Base-by-base conservation (phyloP, 768 basidiomycete species). In the Tephrocybe sp. region DNA sequence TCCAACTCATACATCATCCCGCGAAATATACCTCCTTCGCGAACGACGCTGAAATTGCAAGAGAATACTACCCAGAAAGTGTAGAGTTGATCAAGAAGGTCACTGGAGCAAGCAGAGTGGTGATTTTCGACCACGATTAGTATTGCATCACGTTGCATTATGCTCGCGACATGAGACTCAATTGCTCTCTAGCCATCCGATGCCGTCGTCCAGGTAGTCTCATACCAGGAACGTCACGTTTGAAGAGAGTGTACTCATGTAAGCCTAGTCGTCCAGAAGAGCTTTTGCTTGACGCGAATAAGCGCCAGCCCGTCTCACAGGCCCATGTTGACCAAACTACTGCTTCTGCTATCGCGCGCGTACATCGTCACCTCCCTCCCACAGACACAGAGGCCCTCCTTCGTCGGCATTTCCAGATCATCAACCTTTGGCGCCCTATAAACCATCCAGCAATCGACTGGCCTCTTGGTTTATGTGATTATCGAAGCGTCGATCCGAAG, bases 81-180 rank as follows among this genome's bases (percentile, higher is more conserved):
- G 68, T 71, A 17, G 77, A 78, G 58, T 62, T 83, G 23, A 66
- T 84, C 39, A 83, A 84, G 68, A 56, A 76, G 53, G 40, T 81
- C 8, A 83, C 81, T 0, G 82, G 84, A 11, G 83, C 83, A 0
- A 77, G 68, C 51, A 70, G 70, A 19, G 77, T 80, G 19, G 77
- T 83, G n/a, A 45, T 82, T 31, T 85, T 84, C 50, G 82, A 84
- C 57, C 82, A 84, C 61, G 84, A 82, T 80, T 48, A 54, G 80
- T 56, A n/a, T n/a, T n/a, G n/a, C n/a, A n/a, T n/a, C n/a, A n/a
- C n/a, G n/a, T n/a, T n/a, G n/a, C n/a, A n/a, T n/a, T n/a, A n/a
- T n/a, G n/a, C n/a, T n/a, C n/a, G n/a, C n/a, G n/a, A n/a, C n/a
- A n/a, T n/a, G n/a, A n/a, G n/a, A n/a, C n/a, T n/a, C n/a, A n/a